phyloP scores from a whole-genome alignment of 495 filamentous ascomycete species.

The Annulohypoxylon maeteangense region DNA sequence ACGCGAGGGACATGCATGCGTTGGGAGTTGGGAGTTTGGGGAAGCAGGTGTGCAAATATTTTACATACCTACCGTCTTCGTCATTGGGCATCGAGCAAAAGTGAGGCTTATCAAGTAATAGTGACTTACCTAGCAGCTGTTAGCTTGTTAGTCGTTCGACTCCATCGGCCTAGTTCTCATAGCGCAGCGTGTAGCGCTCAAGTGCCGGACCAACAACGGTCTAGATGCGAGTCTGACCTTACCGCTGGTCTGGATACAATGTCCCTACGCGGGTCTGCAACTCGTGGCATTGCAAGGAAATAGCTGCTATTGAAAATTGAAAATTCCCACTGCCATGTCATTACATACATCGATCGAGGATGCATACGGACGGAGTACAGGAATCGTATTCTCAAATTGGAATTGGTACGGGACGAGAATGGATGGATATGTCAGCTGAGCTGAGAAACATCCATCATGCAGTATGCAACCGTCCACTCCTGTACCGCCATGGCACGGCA shows the following conservation, averaged over 20 bases:
- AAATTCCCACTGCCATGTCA: neutral
- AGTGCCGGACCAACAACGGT: constrained; percentile 34
- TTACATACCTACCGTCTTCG: neutral
- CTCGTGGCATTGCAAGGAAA: constrained; percentile 5
- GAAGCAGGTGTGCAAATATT: constrained; percentile 6
- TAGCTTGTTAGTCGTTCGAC: neutral
- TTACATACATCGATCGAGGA: neutral
- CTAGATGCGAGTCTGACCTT: constrained; percentile 24
- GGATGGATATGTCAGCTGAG: constrained; percentile 37
- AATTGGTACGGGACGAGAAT: constrained; percentile 38
- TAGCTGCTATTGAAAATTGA: too few relatives aligned
- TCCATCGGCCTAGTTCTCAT: constrained; percentile 2
- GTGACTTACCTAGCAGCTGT: constrained; percentile 14
- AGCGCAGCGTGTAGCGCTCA: constrained; percentile 7
- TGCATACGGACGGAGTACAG: constrained; percentile 22
- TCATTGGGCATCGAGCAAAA: neutral
- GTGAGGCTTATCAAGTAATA: constrained; percentile 18
- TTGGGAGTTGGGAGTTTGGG: neutral
- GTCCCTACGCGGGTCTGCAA: neutral
- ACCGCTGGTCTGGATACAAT: constrained; percentile 19
- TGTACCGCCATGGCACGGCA: constrained; percentile 28
- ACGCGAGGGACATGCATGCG: neutral
- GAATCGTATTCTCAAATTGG: constrained; percentile 41
- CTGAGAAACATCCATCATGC: constrained; percentile 29
- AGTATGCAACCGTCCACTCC: constrained; percentile 29